Evolutionary conservation across 2,329 filamentous ascomycete species (phyloP), one percentile per base, ranked within the genome.

Genomic region (Pseudocercospora fijiensis): DNA sequence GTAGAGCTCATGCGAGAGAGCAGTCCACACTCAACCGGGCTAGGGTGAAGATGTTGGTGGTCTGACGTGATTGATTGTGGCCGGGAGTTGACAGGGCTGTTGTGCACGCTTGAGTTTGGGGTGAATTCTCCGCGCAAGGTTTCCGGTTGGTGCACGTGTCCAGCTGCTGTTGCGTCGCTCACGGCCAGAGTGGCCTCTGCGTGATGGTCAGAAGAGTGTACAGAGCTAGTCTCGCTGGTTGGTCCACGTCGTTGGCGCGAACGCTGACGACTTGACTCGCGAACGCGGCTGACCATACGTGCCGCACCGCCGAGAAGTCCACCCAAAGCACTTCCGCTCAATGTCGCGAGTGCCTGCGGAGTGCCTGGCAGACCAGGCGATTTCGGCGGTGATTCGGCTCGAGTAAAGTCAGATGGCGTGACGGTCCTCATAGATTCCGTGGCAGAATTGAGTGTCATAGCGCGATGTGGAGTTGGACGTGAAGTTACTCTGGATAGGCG

Each of bases 171-270:
- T 1, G 86, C 82, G 3, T 83, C 85, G 73, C 84, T 90, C 26
- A 91, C 71, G 3, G 85, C 85, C 2, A 92, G 81, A 67, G 85
- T 86, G 0, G 90, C 82, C 45, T 83, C 83, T 2, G 84, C 84
- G 64, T 89, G 87, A 68, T 88, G 87, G 72, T 91, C 87, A 9
- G 81, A 78, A 58, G 80, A 86, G 22, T 81, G 53, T 22, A 89
- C 87, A 2, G 78, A 85, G 68, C 67, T 83, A 47, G 86, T 82
- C 64, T 92, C 89, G 6, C 86, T 85, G 0, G 89, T 91, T 30
- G 82, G 83, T 4, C 86, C 84, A 37, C 88, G 82, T 11, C 64
- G 70, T 37, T 78, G 75, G 22, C 78, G 76, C 37, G 84, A 82
- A 45, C 85, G 74, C 1, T 81, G 77, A 6, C 79, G 64, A 70